Base-by-base conservation (phyloP, 257 asterid genomes). In the Mentha longifolia region DNA sequence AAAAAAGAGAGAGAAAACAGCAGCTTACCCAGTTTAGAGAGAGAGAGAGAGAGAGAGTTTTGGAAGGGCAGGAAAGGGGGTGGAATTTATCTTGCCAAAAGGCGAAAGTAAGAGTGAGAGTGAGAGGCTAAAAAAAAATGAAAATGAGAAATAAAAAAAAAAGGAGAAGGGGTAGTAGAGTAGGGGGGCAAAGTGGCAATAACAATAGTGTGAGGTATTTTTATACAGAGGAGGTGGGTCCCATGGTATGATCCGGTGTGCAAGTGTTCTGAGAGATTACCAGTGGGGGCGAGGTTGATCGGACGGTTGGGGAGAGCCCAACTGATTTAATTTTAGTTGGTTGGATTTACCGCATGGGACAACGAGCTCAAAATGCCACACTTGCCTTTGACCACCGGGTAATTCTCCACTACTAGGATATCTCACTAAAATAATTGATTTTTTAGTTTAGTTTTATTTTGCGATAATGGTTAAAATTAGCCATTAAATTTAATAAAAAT, bases 21-120 rank as follows among this genome's bases (percentile, higher is more conserved):
- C 68, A 43, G 71, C 80, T 68, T 61, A 76, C 75, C 71, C 73
- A 46, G 65, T 16, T 10, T 13, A 57, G 19, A 45, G 52, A 31
- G 57, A 42, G 47, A 64, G 49, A 12, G 28, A 7, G 14, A 57
- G 37, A 33, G 55, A 13, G 50, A 43, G 66, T 65, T 65, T 67
- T 69, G 77, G 72, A n/a, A n/a, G n/a, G n/a, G n/a, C n/a, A n/a
- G n/a, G n/a, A 62, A 30, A 62, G n/a, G 6, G 33, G 12, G 50
- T 56, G 65, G 43, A 65, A 37, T 31, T 74, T 52, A 45, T 76
- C 78, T 82, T 76, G 70, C 84, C 82, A 76, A 82, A 82, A 77
- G 80, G 61, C 77, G 86, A 76, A 81, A 76, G 79, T 19, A 41
- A 41, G 39, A 7, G 42, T 20, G 46, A 22, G 57, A 12, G 3